These are phyloP conservation scores for Aspergillus coremiiformis DNA, from an alignment of 495 filamentous ascomycete species.

Conservation along the genomic window DNA sequence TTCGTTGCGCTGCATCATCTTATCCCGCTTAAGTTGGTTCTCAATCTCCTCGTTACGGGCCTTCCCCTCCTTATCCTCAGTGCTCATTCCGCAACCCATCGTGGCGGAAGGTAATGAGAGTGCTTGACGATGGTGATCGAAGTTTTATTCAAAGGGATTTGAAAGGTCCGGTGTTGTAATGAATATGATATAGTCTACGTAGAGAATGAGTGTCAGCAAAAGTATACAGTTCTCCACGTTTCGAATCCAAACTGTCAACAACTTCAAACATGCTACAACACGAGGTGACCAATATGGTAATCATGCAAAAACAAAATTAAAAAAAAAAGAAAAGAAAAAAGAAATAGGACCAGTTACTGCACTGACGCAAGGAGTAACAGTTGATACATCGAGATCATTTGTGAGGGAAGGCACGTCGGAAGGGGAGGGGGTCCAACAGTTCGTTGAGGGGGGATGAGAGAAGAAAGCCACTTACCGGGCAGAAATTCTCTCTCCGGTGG, in stretches of 20 bases:
- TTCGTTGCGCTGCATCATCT: slow-evolving; percentile 92
- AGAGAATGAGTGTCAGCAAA: slow-evolving; percentile 15
- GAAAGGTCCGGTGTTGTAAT: not conserved
- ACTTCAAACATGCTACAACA: slow-evolving; percentile 11
- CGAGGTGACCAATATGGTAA: not conserved
- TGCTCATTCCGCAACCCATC: slow-evolving; percentile 99
- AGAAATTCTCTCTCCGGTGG: not conserved
- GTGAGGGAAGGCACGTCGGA: not conserved
- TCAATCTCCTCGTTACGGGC: slow-evolving; percentile 98
- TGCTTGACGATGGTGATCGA: not conserved
- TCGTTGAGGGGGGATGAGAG: not conserved
- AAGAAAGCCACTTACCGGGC: not conserved
- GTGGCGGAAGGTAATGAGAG: slow-evolving; percentile 43
- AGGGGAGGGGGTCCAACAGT: not conserved
- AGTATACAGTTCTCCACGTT: slow-evolving; percentile 15
- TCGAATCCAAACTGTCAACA: slow-evolving; percentile 1
- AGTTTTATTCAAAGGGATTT: slow-evolving; percentile 2
- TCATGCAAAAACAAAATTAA: not conserved
- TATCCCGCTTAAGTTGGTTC: slow-evolving; percentile 92
- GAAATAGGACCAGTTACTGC: slow-evolving; percentile 3
- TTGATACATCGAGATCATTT: slow-evolving; percentile 5
- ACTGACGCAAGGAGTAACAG: slow-evolving; percentile 17
- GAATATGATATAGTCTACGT: not conserved
- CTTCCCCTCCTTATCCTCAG: slow-evolving; percentile 99
- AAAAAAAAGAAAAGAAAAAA: not conserved